Evolutionary conservation across 805 yeast species (phyloP), one percentile per base, ranked within the genome.

Genomic region (Kodamaea kakaduensis): DNA sequence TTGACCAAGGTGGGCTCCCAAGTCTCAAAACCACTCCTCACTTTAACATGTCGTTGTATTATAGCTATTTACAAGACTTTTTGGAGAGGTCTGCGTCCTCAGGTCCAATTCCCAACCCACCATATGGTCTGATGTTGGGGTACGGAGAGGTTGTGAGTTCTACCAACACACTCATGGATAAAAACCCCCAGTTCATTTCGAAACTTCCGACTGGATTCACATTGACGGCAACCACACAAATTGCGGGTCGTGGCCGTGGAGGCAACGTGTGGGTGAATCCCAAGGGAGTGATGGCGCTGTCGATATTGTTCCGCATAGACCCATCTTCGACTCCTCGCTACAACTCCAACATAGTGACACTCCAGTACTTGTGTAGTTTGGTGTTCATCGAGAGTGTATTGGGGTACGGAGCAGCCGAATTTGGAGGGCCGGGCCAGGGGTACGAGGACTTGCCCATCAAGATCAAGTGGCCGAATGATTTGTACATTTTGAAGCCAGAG

Each of bases 191-290:
- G 9, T 52, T 86, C 23, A 57, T 90, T 37, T 60, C 69, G 6
- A 50, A 62, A 22, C 55, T 84, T 17, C 96, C 96, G 1, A 69
- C 78, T 17, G 96, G 96, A 0, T 72, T 79, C 8, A 66, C 78
- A 1, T 57, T 81, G 8, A 71, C 79, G 3, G 96, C 95, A 0
- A 80, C 89, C 1, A 75, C 83, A 3, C 99, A 93, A 57, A 81
- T 86, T 1, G 74, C 87, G 0, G 99, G 98, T 1, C 70, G 90
- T 32, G 99, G 99, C 2, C 75, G 99, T 38, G 95, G 97, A 10
- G 94, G 93, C 1, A 93, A 93, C 46, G 80, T 78, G 2, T 93
- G 98, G 98, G 81, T 93, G 16, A 89, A 86, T 46, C 99, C 99
- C 3, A 71, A 74, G 16, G 99, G 99, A 8, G 94, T 88, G 1